phyloP scores from a whole-genome alignment of 164 flowering plant species.

The Saururus chinensis region DNA sequence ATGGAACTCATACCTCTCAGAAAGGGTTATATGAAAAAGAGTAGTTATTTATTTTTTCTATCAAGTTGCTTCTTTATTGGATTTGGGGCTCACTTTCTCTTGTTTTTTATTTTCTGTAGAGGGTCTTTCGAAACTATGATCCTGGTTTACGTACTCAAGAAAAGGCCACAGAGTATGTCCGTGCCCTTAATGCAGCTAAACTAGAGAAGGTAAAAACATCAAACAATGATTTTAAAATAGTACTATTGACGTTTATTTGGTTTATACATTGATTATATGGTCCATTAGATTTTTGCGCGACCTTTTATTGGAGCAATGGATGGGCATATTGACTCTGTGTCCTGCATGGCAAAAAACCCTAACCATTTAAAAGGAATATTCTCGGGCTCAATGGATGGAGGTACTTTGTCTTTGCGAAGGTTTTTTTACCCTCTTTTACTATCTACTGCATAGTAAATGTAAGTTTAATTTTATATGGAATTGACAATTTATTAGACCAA shows the following conservation, averaged over 20 bases:
- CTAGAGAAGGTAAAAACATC: constrained; percentile 58
- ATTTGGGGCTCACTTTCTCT: background rate
- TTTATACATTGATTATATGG: background rate
- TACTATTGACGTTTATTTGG: background rate
- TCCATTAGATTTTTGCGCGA: constrained; percentile 66
- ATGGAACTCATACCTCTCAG: background rate
- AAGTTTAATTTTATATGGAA: background rate
- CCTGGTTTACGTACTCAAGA: constrained; percentile 72
- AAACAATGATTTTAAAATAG: background rate
- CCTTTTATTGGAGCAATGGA: constrained; percentile 96
- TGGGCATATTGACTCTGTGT: constrained; percentile 69
- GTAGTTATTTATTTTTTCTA: background rate
- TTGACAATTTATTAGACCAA: background rate
- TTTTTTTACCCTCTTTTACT: background rate
- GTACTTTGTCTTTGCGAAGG: constrained; percentile 17
- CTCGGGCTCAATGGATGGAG: constrained; percentile 98
- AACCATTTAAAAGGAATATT: constrained; percentile 77
- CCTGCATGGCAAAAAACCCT: constrained; percentile 92
- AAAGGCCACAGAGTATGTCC: constrained; percentile 75
- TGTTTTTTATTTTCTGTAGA: constrained; percentile 20
- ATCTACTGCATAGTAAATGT: background rate
- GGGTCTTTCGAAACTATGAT: constrained; percentile 77
- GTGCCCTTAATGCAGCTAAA: constrained; percentile 89
- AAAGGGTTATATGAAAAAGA: background rate
- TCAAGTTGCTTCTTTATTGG: background rate